Evolutionary conservation across 495 filamentous ascomycete species (phyloP), one percentile per base, ranked within the genome.

Genomic region (Cryomyces minteri): DNA sequence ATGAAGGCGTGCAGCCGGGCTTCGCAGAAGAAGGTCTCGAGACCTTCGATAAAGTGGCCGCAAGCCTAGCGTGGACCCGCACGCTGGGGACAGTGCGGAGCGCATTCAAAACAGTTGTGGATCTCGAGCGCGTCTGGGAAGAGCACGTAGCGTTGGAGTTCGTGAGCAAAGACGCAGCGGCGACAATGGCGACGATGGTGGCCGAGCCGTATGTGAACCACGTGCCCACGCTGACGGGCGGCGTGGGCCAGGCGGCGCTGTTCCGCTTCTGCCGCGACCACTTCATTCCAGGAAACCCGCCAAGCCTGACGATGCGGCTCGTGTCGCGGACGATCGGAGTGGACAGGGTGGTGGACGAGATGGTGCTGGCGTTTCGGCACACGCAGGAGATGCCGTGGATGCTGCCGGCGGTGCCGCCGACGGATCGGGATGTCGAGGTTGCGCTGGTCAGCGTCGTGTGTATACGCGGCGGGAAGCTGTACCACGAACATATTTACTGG

Each of bases 11-110:
- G 18, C 18, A 38, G 9, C 34, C 34, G 34, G 12, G 34, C 34
- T 38, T 38, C 34, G 34, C 34, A 14, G 12, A 38, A 54, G 56
- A 59, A 5, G 61, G 69, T 11, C 51, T 68, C 45, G 63, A 67
- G 4, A 61, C 64, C 31, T 79, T 68, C 52, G 62, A 76, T 44
- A 67, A 67, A n/a, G 46, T 75, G 1, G 60, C 70, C 1, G 62
- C 71, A 1, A 55, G 61, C 18, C 49, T 80, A 5, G 72, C 77
- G 0, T 79, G 69, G 62, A 67, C 66, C n/a, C 63, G 77, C 7
- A 67, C 69, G 2, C 49, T 82, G 34, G 60, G 28, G 4, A 44
- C 42, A n/a, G 45, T 63, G 29, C 43, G 56, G 43, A 57, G 43
- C 45, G 61, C 49, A 9, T 62, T 62, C 44, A 57, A 56, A 48